A percentile compares a stretch with the other conserved stretches of the same genome.
These are phyloP conservation scores for Talaromyces thailandensis DNA, from an alignment of 495 filamentous ascomycete genomes.

Conservation along the genomic window DNA sequence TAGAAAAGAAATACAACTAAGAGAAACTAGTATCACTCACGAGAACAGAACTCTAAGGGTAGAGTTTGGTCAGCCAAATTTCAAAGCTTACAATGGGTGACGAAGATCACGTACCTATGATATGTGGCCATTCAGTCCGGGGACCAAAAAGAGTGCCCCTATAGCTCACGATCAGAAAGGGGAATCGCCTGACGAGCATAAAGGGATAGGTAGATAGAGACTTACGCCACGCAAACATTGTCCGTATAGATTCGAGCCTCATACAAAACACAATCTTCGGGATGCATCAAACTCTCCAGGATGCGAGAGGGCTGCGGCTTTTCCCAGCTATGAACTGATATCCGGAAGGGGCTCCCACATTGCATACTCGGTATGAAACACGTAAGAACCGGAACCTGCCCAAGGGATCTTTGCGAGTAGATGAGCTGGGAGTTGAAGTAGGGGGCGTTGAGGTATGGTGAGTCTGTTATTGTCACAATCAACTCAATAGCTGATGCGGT, in stretches of 20 bases:
- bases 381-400: constrained; percentile 59
- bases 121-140: constrained; percentile 50
- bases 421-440: constrained; percentile 21
- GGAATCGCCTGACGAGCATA: not conserved
- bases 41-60: constrained; percentile 18
- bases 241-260: constrained; percentile 66
- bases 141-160: constrained; percentile 49
- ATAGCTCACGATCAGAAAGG: not conserved
- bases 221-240: constrained; percentile 57
- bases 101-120: constrained; percentile 33
- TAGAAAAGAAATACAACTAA: not conserved
- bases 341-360: constrained; percentile 52
- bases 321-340: constrained; percentile 81
- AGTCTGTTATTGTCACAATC: constrained; percentile 15
- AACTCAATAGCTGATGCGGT: no score
- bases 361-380: constrained; percentile 66
- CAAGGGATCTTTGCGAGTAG: constrained; percentile 21
- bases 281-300: constrained; percentile 50
- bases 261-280: constrained; percentile 51
- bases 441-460: constrained; percentile 25
- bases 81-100: not conserved
- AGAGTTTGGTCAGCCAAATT: not conserved
- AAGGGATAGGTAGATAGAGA: constrained; percentile 7
- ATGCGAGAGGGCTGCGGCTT: constrained; percentile 53
- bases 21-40: constrained; percentile 8